phyloP scores from a whole-genome alignment of 2,329 filamentous ascomycete genomes.

The Penicillium sp. region DNA sequence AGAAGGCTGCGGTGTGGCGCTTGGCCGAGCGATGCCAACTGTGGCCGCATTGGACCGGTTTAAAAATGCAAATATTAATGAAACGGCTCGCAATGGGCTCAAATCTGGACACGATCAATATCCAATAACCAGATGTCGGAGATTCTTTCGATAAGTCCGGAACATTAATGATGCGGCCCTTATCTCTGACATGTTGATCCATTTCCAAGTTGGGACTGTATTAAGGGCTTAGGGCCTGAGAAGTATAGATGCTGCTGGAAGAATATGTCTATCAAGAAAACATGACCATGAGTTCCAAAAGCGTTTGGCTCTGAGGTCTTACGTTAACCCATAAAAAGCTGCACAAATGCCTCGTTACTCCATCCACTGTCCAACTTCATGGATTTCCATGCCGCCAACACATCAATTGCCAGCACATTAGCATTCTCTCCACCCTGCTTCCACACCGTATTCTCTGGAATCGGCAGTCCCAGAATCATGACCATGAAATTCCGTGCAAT shows the following conservation, averaged over 20 bases:
- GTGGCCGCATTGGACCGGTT: conserved; percentile 23
- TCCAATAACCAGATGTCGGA: conserved; percentile 7
- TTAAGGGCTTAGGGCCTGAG: not conserved
- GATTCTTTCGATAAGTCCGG: conserved; percentile 19
- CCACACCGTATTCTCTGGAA: conserved; percentile 59
- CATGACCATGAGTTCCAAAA: not conserved
- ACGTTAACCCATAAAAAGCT: conserved; percentile 45
- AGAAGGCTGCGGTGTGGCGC: conserved; percentile 17
- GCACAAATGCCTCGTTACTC: conserved; percentile 69
- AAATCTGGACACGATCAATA: conserved; percentile 2
- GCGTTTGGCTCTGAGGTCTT: too few relatives aligned
- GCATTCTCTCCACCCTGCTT: conserved; percentile 39
- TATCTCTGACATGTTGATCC: not conserved
- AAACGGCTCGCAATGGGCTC: conserved; percentile 7
- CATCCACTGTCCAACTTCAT: conserved; percentile 62
- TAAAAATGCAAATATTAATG: not conserved
- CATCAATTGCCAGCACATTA: conserved; percentile 66
- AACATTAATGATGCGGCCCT: conserved; percentile 17
- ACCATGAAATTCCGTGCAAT: conserved; percentile 62
- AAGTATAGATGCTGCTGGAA: not conserved
- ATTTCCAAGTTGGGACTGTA: not conserved
- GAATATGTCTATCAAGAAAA: not conserved
- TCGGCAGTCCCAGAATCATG: conserved; percentile 60
- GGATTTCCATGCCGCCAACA: conserved; percentile 67
- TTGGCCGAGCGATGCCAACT: conserved; percentile 16